Evolutionary conservation across 2,329 filamentous ascomycete genomes (phyloP).

Genomic region (Cordyceps militaris): DNA sequence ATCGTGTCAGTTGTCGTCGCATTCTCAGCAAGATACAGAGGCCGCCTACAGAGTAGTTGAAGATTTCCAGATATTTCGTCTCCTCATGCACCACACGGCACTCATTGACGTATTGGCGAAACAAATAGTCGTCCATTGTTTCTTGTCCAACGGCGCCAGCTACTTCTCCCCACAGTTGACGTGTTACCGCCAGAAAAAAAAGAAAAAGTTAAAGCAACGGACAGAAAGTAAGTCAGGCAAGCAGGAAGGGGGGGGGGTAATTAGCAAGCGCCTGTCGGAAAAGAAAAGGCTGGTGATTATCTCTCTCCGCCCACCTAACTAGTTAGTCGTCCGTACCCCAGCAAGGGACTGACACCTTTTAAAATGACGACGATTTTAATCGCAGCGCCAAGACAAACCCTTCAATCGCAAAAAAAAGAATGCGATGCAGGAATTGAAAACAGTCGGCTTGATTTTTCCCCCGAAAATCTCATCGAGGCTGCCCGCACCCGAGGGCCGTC

Average conservation of each 20-base stretch:
- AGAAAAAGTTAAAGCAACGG: not conserved
- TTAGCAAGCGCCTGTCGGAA: not conserved
- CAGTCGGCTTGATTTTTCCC: not conserved
- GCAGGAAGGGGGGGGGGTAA: not conserved
- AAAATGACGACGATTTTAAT: not conserved
- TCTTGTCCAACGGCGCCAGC: not conserved
- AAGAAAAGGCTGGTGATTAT: not conserved
- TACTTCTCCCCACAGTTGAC: not conserved
- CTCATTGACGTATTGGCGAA: constrained; percentile 38
- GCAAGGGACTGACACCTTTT: not conserved
- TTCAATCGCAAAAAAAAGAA: not conserved
- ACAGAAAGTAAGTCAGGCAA: not conserved
- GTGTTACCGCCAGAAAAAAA: not conserved
- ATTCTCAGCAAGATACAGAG: not conserved
- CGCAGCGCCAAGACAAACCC: not conserved
- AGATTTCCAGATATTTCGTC: constrained; percentile 50
- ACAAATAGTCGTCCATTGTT: constrained; percentile 53
- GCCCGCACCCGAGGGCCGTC: not conserved
- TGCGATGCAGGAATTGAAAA: not conserved
- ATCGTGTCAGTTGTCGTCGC: not conserved
- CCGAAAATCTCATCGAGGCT: not conserved
- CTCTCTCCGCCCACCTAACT: not conserved
- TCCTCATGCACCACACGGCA: constrained; percentile 44
- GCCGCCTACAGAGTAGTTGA: constrained; percentile 49
- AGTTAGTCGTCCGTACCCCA: not conserved